Conservation (phyloP, 495 filamentous ascomycete genomes). For the Amorphotheca resinae region DNA sequence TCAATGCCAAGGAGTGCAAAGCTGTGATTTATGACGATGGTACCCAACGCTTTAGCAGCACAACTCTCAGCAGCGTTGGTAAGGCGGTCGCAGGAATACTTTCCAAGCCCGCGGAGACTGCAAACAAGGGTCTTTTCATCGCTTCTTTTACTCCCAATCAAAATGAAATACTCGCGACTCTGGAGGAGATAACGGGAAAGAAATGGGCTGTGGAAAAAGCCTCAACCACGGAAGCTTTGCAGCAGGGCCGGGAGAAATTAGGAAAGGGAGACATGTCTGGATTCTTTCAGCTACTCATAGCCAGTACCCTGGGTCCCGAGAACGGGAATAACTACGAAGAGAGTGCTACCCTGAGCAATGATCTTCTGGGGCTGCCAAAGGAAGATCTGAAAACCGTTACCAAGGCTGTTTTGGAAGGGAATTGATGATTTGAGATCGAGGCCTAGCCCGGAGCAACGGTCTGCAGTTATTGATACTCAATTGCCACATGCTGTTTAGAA, state of each 20-base stretch:
- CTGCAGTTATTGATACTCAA: too few species aligned
- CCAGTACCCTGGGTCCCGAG: not conserved
- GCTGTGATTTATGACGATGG: not conserved
- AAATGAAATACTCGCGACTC: not conserved
- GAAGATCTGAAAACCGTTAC: not conserved
- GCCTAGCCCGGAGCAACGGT: too few species aligned
- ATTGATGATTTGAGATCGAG: too few species aligned
- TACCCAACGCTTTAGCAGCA: not conserved
- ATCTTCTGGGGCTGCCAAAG: not conserved
- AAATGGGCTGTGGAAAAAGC: not conserved
- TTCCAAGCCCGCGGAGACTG: not conserved
- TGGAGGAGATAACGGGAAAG: not conserved
- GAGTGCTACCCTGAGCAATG: not conserved
- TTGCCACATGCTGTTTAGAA: too few species aligned
- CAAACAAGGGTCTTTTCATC: not conserved
- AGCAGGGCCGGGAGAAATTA: not conserved
- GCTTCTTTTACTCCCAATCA: not conserved
- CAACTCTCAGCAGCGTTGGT: not conserved
- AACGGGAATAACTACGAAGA: not conserved
- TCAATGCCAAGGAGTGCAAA: not conserved
- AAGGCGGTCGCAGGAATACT: not conserved
- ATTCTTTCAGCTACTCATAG: not conserved
- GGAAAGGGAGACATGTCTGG: not conserved
- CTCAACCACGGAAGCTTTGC: not conserved
- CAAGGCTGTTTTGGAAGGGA: too few species aligned